Base-by-base conservation (phyloP, 2,329 filamentous ascomycete species). In the Pseudogymnoascus sp. region DNA sequence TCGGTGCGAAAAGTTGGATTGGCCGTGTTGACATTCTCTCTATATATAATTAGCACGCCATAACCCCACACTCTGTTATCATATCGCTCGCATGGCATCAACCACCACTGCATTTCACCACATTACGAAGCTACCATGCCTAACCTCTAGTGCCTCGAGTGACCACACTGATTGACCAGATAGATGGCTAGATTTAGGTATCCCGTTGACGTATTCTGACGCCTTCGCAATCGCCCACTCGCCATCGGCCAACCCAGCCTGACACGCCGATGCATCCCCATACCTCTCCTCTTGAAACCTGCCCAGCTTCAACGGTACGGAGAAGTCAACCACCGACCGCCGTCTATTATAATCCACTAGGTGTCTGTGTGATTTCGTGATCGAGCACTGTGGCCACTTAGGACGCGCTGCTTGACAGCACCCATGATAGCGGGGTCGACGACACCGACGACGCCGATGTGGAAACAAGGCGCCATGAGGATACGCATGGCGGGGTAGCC, bases 31-130 rank as follows among this genome's bases (percentile, higher is more conserved):
- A 54, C n/a, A 54, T 54, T 33, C 43, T 33, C 22, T 30, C n/a
- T 33, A 33, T 54, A 54, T 54, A 54, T 54, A 54, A 54, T 33
- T 54, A 54, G 28, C 47, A 54, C 47, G 47, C 47, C 25, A 54
- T 54, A 54, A 54, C 47, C 47, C 47, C 47, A 54, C 28, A 54
- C 47, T 18, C n/a, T 54, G 47, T 54, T 54, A 33, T 54, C 47
- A 54, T 54, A 33, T 54, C n/a, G 5, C 47, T 33, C 47, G n/a
- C 47, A 54, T 54, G 28, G 5, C 47, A 54, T 54, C 47, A 54
- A 33, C 16, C 47, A 54, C 47, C 25, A 54, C 47, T n/a, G 33
- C n/a, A 54, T 54, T 54, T 54, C 47, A 54, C 28, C 47, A 54
- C 28, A 54, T 54, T 54, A 54, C 47, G 47, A 54, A 54, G 47